Evolutionary conservation across 176 grass and related monocot genomes (phyloP).

Genomic region (Bothriochloa decipiens): DNA sequence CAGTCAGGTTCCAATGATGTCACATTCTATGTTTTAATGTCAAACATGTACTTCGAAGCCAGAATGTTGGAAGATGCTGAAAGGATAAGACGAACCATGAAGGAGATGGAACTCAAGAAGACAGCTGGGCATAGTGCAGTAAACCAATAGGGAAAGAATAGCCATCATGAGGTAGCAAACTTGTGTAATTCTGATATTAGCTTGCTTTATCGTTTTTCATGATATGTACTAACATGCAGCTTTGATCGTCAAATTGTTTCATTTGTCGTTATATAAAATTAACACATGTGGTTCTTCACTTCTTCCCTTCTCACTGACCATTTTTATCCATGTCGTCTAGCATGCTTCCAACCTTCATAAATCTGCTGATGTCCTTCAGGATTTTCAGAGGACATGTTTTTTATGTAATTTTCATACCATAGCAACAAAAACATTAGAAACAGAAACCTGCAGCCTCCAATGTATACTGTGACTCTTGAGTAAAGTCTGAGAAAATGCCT

Average conservation of each 20-base stretch:
- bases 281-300: not conserved
- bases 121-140: conserved; percentile 49
- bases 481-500: not conserved
- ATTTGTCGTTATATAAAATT: not conserved
- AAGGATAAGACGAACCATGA: conserved; percentile 47
- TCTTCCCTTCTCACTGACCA: not conserved
- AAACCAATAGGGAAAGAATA: conserved; percentile 33
- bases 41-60: conserved; percentile 62
- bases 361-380: no score
- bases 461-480: not conserved
- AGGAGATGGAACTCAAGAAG: conserved; percentile 66
- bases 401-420: not conserved
- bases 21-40: conserved; percentile 57
- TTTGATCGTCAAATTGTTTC: not conserved
- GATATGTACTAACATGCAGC: not conserved
- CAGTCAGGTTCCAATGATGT: conserved; percentile 41
- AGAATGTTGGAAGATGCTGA: conserved; percentile 61
- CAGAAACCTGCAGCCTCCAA: not conserved
- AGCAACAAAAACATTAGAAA: not conserved
- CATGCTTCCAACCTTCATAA: not conserved
- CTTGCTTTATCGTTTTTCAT: conserved; percentile 8
- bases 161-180: conserved; percentile 22
- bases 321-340: not conserved
- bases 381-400: not conserved
- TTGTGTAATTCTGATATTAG: not conserved